These are phyloP conservation scores for Cymbopogon flexuosus DNA, from an alignment of 202 grass and related monocot genomes.

Conservation along the genomic window DNA sequence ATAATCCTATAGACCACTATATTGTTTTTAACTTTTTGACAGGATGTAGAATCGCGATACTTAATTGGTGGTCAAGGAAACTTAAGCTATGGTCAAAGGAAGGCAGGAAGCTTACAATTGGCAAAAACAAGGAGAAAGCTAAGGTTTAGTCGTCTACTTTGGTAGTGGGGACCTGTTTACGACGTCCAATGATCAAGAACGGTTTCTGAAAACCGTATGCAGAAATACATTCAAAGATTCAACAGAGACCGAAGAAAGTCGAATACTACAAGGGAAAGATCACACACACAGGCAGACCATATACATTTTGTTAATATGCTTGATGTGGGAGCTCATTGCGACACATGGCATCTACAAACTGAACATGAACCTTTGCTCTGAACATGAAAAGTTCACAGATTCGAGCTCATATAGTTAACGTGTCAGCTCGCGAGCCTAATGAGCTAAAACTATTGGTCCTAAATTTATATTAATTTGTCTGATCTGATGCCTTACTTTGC, in stretches of 20 bases:
- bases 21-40: not conserved
- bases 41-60: not conserved
- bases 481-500: too few relatives aligned
- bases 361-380: conserved; percentile 6
- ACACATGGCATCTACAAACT: conserved; percentile 32
- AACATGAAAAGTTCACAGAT: too few relatives aligned
- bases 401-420: too few relatives aligned
- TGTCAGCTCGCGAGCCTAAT: too few relatives aligned
- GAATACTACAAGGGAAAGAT: not conserved
- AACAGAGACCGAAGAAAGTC: not conserved
- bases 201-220: conserved; percentile 1
- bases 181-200: not conserved
- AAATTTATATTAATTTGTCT: too few relatives aligned
- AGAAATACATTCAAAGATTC: not conserved
- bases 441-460: too few relatives aligned
- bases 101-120: not conserved
- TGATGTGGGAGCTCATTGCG: conserved; percentile 20
- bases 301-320: not conserved
- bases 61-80: not conserved
- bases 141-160: not conserved
- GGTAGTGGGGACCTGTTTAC: not conserved
- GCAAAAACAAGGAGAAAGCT: not conserved
- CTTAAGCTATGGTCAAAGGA: not conserved
- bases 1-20: not conserved
- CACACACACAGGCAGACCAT: not conserved